These are phyloP conservation scores for Pestalotiopsis sp. DNA, from an alignment of 2,329 filamentous ascomycete genomes.

Conservation along the genomic window DNA sequence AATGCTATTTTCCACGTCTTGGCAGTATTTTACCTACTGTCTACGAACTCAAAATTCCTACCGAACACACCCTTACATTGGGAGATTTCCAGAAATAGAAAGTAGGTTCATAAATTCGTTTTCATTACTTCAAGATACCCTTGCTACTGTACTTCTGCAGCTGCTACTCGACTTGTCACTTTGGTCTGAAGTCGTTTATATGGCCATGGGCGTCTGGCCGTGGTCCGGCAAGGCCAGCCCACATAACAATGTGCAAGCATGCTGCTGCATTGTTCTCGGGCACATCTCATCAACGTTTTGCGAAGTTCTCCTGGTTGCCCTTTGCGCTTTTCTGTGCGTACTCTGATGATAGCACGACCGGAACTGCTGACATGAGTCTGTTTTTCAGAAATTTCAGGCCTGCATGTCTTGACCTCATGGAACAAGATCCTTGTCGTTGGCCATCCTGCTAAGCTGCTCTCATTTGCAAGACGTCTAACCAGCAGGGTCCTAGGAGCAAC, in stretches of 20 bases:
- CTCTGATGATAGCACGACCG: not conserved
- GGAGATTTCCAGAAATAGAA: no score
- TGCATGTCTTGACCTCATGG: no score
- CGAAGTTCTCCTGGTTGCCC: not conserved
- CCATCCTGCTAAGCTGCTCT: not conserved
- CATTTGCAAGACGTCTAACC: no score
- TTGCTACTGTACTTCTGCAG: not conserved
- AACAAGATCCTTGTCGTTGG: no score
- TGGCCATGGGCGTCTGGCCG: not conserved
- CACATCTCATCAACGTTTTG: not conserved
- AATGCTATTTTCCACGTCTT: no score
- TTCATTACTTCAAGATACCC: conserved; percentile 11
- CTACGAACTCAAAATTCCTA: no score
- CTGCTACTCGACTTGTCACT: not conserved
- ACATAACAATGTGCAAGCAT: not conserved
- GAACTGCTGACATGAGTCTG: not conserved
- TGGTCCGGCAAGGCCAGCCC: not conserved
- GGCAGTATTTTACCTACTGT: no score
- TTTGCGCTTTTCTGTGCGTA: not conserved
- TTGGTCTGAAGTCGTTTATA: not conserved
- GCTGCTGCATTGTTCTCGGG: not conserved
- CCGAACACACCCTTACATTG: no score
- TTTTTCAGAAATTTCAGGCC: not conserved
- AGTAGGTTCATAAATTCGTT: not conserved
- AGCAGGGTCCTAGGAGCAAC: no score